Evolutionary conservation across 805 yeast genomes (phyloP).

Genomic region (Candida rishiriensis): DNA sequence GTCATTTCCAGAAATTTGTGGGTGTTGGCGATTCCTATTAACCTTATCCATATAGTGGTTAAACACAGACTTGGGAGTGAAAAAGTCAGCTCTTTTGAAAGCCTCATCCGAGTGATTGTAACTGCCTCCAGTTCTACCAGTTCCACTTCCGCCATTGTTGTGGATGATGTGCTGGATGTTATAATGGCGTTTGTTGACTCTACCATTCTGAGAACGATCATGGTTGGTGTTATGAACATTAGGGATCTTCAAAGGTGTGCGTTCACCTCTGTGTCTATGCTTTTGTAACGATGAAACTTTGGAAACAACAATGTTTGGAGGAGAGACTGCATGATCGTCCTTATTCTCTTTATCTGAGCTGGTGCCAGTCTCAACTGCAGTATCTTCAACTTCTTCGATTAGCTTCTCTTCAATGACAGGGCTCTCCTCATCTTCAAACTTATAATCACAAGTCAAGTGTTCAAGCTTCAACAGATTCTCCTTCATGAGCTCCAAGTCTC

Average conservation of each 20-base stretch:
- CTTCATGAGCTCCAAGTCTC: constrained; percentile 61
- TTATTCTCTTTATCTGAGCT: constrained; percentile 26
- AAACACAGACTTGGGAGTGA: constrained; percentile 73
- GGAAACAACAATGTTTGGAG: constrained; percentile 3
- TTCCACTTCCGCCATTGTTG: constrained; percentile 18
- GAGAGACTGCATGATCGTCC: constrained; percentile 13
- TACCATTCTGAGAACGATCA: constrained; percentile 19
- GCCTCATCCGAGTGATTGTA: constrained; percentile 18
- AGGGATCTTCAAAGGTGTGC: constrained; percentile 29
- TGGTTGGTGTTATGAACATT: constrained; percentile 12
- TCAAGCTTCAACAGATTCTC: constrained; percentile 55
- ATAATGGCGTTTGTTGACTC: constrained; percentile 12
- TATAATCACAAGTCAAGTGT: constrained; percentile 82
- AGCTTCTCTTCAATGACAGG: constrained; percentile 16
- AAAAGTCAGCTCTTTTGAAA: constrained; percentile 61
- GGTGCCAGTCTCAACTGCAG: constrained; percentile 5
- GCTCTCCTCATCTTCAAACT: constrained; percentile 32
- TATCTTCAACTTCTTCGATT: constrained; percentile 11
- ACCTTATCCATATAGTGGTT: constrained; percentile 68
- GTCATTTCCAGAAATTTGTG: constrained; percentile 4
- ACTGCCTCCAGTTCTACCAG: constrained; percentile 8
- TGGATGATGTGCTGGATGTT: not conserved
- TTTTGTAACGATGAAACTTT: constrained; percentile 5
- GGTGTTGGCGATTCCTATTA: constrained; percentile 35
- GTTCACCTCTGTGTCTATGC: constrained; percentile 18